Conservation (phyloP, 768 basidiomycete genomes). For the Suillus decipiens region DNA sequence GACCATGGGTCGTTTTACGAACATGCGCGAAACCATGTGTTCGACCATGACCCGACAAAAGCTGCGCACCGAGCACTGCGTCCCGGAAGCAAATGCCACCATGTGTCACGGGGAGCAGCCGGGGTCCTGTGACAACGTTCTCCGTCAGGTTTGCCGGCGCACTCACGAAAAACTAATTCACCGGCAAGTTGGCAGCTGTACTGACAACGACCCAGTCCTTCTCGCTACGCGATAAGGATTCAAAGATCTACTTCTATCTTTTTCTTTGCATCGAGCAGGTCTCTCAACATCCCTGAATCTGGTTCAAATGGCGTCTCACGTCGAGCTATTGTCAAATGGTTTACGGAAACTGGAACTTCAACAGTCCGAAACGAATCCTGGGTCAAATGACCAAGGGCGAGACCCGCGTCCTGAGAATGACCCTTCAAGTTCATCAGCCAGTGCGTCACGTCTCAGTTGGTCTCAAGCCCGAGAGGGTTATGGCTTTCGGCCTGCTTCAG, state of each 20-base stretch:
- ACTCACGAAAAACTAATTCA: background rate
- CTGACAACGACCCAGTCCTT: background rate
- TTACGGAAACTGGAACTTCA: constrained; percentile 49
- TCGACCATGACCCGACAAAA: background rate
- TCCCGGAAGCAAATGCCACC: background rate
- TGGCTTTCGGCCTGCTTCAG: constrained; percentile 76
- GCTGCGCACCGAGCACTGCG: background rate
- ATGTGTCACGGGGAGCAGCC: background rate
- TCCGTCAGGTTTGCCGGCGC: background rate
- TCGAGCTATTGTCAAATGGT: constrained; percentile 44
- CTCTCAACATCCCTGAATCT: constrained; percentile 16
- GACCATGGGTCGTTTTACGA: background rate
- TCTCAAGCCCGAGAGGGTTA: constrained; percentile 70
- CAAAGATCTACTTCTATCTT: background rate
- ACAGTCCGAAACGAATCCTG: constrained; percentile 17
- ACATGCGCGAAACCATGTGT: background rate
- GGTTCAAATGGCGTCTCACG: constrained; percentile 34
- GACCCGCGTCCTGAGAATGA: constrained; percentile 13
- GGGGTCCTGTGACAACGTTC: constrained; percentile 2
- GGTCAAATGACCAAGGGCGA: constrained; percentile 13
- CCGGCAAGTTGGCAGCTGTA: background rate
- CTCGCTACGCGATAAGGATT: constrained; percentile 3
- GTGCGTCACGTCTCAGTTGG: constrained; percentile 21
- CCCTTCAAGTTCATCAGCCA: constrained; percentile 13
- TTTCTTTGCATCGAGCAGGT: constrained; percentile 19